Evolutionary conservation across 1,284 basidiomycete species (phyloP).

Genomic region (Microbotryomycetes sp.): DNA sequence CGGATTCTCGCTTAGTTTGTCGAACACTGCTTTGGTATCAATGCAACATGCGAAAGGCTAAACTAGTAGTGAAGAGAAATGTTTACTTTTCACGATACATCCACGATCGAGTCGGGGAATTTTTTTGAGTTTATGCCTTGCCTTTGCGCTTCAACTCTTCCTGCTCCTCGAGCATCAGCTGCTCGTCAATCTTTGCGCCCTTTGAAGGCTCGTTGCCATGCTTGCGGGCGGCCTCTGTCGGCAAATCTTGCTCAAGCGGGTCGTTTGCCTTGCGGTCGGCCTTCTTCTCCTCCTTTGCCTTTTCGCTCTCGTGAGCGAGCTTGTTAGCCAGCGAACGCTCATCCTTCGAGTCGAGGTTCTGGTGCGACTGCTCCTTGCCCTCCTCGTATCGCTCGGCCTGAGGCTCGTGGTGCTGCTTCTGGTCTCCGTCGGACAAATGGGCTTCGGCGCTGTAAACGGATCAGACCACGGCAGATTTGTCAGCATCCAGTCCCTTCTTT

Average conservation of each 20-base stretch:
- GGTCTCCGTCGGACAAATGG: conserved; percentile 25
- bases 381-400: conserved; percentile 18
- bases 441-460: conserved; percentile 17
- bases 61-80: too few species aligned
- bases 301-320: conserved; percentile 30
- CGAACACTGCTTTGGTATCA: too few species aligned
- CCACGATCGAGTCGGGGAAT: too few species aligned
- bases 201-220: conserved; percentile 56
- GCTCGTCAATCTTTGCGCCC: conserved; percentile 56
- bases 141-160: conserved; percentile 49
- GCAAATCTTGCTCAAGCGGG: conserved; percentile 1
- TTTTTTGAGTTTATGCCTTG: conserved; percentile 36
- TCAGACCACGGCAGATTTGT: too few species aligned
- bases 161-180: conserved; percentile 51
- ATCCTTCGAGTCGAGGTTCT: conserved; percentile 21
- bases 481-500: neutral
- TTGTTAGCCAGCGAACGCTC: conserved; percentile 29
- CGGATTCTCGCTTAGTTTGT: too few species aligned
- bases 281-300: conserved; percentile 30
- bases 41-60: too few species aligned
- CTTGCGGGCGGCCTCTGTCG: conserved; percentile 26
- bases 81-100: too few species aligned
- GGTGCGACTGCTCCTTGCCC: conserved; percentile 27
- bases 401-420: conserved; percentile 12
- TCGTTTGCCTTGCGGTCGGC: conserved; percentile 19